Conservation (phyloP, 352 stramenopile genomes). For the Phytopythium mirpurense region DNA sequence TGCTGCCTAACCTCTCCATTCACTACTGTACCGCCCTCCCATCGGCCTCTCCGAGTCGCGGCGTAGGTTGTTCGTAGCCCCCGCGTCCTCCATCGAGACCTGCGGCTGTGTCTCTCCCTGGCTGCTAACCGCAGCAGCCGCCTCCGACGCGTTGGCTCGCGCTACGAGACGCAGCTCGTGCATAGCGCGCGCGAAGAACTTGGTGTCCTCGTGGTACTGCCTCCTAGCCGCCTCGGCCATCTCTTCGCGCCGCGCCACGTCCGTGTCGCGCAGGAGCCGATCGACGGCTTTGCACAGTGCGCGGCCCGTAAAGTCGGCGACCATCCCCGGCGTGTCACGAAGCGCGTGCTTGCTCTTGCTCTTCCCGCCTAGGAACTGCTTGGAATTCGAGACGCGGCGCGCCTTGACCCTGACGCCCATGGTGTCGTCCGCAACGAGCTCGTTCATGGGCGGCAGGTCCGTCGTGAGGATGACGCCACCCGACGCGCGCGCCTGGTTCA, state of each 20-base stretch:
- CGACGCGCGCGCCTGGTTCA: slow-evolving; percentile 54
- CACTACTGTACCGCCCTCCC: neutral
- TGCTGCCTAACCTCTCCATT: neutral
- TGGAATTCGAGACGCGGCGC: slow-evolving; percentile 13
- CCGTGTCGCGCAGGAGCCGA: slow-evolving; percentile 25
- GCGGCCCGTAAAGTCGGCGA: slow-evolving; percentile 25
- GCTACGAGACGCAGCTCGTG: slow-evolving; percentile 23
- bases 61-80: neutral
- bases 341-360: slow-evolving; percentile 23
- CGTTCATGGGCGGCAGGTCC: slow-evolving; percentile 52
- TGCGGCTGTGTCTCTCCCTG: neutral
- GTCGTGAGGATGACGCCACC: slow-evolving; percentile 48
- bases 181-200: slow-evolving; percentile 50
- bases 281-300: slow-evolving; percentile 42
- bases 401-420: slow-evolving; percentile 25
- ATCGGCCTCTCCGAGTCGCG: neutral
- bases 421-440: slow-evolving; percentile 39
- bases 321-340: slow-evolving; percentile 25
- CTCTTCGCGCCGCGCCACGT: slow-evolving; percentile 19
- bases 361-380: slow-evolving; percentile 40
- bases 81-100: neutral
- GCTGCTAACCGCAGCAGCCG: neutral
- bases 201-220: slow-evolving; percentile 52
- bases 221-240: slow-evolving; percentile 27
- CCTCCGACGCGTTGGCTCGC: neutral